Percentiles rank a stretch among this genome's conserved stretches.
These are phyloP conservation scores for Trichoderma koningiopsis DNA, from an alignment of 2,329 filamentous ascomycete genomes.

Conservation along the genomic window DNA sequence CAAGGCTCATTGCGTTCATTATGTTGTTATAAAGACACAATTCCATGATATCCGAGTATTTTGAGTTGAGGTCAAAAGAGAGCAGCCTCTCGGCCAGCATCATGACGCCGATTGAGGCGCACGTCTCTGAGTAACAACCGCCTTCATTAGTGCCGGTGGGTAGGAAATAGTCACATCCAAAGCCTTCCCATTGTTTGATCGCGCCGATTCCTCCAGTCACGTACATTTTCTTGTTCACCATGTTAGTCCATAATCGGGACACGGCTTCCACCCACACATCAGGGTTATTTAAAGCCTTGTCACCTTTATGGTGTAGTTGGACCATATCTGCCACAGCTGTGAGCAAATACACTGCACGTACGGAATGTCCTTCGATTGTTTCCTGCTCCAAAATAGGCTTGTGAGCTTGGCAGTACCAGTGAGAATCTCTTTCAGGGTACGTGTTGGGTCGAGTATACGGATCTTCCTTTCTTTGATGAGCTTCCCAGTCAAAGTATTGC, in stretches of 20 bases:
- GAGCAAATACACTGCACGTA: constrained; percentile 2
- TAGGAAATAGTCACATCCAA: neutral
- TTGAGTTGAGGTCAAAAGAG: neutral
- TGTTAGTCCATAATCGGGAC: neutral
- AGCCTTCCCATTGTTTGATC: constrained; percentile 10
- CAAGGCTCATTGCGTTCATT: neutral
- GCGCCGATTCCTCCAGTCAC: neutral
- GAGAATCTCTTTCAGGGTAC: neutral
- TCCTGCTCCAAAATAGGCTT: neutral
- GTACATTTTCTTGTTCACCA: constrained; percentile 1
- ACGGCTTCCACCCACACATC: neutral
- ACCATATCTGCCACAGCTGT: constrained; percentile 2
- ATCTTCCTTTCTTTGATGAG: neutral
- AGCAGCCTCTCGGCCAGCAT: neutral
- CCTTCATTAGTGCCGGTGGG: neutral
- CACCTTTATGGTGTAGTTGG: neutral
- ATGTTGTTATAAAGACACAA: neutral
- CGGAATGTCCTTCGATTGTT: neutral
- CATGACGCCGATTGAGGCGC: constrained; percentile 1
- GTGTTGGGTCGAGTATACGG: neutral
- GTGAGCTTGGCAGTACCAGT: constrained; percentile 3
- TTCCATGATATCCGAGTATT: neutral
- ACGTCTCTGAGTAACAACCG: neutral
- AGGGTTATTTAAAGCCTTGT: neutral
- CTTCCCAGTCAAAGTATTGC: neutral